A percentile compares a stretch with the other conserved stretches of the same genome.
phyloP scores from a whole-genome alignment of 2,329 filamentous ascomycete species.

The Epichloe elymi region DNA sequence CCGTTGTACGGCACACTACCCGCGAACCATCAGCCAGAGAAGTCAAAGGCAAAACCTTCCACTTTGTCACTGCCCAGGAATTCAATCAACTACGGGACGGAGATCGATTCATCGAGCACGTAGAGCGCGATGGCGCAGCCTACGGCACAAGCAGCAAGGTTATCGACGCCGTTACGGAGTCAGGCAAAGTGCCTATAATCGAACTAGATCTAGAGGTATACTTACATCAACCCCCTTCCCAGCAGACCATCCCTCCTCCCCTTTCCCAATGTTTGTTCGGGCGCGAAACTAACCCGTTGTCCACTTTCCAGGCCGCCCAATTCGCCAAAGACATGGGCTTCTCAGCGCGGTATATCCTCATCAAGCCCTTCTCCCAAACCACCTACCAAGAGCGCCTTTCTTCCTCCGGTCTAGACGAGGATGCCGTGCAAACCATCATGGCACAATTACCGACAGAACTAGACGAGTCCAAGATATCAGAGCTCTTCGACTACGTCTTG shows the following conservation, averaged over 20 bases:
- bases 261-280: no score
- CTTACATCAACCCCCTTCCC: slow-evolving; percentile 10
- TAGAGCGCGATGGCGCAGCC: slow-evolving; percentile 32
- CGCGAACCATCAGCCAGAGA: slow-evolving; percentile 36
- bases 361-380: slow-evolving; percentile 28
- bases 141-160: slow-evolving; percentile 44
- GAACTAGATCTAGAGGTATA: slow-evolving; percentile 38
- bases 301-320: slow-evolving; percentile 32
- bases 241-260: no score
- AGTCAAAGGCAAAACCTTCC: slow-evolving; percentile 35
- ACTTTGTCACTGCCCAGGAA: slow-evolving; percentile 41
- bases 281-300: not conserved
- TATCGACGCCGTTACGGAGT: slow-evolving; percentile 36
- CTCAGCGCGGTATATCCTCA: slow-evolving; percentile 39
- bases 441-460: slow-evolving; percentile 11
- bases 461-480: slow-evolving; percentile 14
- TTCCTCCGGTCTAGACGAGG: slow-evolving; percentile 13
- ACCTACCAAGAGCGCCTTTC: slow-evolving; percentile 17
- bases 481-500: slow-evolving; percentile 17
- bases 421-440: slow-evolving; percentile 12
- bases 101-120: slow-evolving; percentile 46
- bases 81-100: slow-evolving; percentile 47
- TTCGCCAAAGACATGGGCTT: slow-evolving; percentile 45
- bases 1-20: slow-evolving; percentile 42
- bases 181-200: slow-evolving; percentile 47